Conservation (phyloP, 169 alveolate genomes). For the Cryptosporidium sp. region DNA sequence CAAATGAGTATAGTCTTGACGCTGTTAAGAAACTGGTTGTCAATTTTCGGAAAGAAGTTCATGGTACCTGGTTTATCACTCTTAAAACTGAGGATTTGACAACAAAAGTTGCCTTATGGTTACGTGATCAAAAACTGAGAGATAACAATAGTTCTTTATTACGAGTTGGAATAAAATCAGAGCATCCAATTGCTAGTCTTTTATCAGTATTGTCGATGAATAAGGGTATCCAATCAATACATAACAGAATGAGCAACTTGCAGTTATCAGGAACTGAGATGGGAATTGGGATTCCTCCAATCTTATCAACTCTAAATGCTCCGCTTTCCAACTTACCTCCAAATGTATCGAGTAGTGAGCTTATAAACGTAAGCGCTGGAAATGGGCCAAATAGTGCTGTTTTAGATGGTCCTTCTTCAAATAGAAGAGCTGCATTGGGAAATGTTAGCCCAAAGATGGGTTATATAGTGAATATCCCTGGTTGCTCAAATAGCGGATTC, state of each 20-base stretch:
- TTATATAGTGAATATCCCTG: background rate
- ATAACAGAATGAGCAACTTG: background rate
- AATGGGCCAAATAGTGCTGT: too few species aligned
- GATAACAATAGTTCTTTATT: background rate
- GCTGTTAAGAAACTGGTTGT: background rate
- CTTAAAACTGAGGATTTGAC: constrained; percentile 41
- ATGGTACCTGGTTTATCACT: constrained; percentile 71
- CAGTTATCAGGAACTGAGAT: background rate
- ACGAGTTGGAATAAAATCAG: constrained; percentile 59
- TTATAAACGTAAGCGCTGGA: background rate
- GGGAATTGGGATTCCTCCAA: background rate
- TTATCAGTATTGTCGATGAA: constrained; percentile 35
- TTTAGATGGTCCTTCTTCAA: background rate
- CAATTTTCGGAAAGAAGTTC: constrained; percentile 36
- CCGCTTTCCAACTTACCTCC: background rate
- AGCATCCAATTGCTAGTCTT: constrained; percentile 49
- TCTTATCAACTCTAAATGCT: background rate
- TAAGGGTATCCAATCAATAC: background rate
- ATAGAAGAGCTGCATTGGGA: background rate
- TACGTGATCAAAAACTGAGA: constrained; percentile 28
- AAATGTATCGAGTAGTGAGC: background rate
- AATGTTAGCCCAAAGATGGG: background rate
- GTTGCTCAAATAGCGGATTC: background rate
- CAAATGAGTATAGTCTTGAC: background rate
- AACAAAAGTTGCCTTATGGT: constrained; percentile 61